Base-by-base conservation (phyloP, 768 basidiomycete genomes). In the Termitomyces sp. region DNA sequence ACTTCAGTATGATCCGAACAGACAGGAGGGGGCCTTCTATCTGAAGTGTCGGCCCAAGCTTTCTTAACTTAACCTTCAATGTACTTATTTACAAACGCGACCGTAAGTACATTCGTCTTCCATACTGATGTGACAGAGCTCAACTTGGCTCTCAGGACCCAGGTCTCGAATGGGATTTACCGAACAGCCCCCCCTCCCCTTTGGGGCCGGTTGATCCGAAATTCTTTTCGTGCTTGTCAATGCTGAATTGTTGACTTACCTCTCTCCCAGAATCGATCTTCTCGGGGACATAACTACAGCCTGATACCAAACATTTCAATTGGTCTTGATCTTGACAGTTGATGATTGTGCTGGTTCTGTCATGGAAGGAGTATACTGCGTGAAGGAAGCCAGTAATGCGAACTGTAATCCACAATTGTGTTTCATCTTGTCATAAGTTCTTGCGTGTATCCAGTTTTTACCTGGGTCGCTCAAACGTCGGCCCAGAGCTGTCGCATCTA, bases 61-160 rank as follows among this genome's bases (percentile, higher is more conserved):
- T 14, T 32, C 24, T 56, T 59, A 55, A 57, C 43, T 61, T 57
- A 63, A 59, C 43, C 59, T 63, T 55, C 55, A 56, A 61, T 48
- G 36, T 56, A 46, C 34, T 47, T 47, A 46, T 41, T 47, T 47
- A 27, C 37, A 58, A 26, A 20, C 34, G 46, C 34, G 18, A 52
- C 43, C 50, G 47, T 31, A 31, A 16, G 47, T 50, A 43, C 43
- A 27, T 47, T 55, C 43, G 4, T 24, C 20, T 41, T 24, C 29
- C 48, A 53, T 46, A 59, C 55, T 57, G 52, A 49, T 51, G 39
- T 53, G 46, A 20, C 43, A 47, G 20, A 52, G 37, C 44, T 60
- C 51, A 53, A 46, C 48, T 56, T 60, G 31, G 34, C 57, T 62
- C 39, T 47, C 41, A 13, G 42, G 42, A 43, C 42, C 41, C 20